Percentiles rank a stretch among this genome's conserved stretches.
phyloP scores from a whole-genome alignment of 371 early-diverging fungal species.

The Mortierella sp. region DNA sequence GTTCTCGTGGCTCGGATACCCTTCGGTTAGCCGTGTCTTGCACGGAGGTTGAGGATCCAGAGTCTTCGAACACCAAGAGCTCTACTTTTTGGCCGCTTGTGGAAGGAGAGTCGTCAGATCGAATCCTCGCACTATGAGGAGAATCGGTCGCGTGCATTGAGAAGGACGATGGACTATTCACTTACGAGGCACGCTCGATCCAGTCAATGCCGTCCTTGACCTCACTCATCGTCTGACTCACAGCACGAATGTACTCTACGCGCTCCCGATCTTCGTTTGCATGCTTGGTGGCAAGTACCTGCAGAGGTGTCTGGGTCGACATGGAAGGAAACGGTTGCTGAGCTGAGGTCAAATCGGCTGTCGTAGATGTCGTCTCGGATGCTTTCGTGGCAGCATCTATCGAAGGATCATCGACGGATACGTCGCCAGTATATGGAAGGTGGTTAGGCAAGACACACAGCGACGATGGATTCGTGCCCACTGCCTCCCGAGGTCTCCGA shows the following conservation, averaged over 20 bases:
- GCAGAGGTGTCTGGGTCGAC: neutral
- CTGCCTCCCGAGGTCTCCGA: no score
- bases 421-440: neutral
- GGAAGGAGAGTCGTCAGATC: neutral
- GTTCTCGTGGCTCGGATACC: conserved; percentile 14
- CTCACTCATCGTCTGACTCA: conserved; percentile 25
- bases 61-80: conserved; percentile 22
- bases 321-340: no score
- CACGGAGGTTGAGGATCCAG: conserved; percentile 4
- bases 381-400: neutral
- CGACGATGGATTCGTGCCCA: no score
- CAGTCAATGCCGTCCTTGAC: conserved; percentile 34
- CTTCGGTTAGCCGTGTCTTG: no score
- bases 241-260: conserved; percentile 23
- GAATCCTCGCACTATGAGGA: no score
- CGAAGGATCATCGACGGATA: no score
- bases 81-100: conserved; percentile 28
- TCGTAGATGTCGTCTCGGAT: neutral
- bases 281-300: neutral
- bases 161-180: neutral
- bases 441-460: neutral
- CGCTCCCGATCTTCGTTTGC: conserved; percentile 7
- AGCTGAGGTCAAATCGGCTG: neutral
- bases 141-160: no score
- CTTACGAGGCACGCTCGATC: conserved; percentile 32